phyloP scores from a whole-genome alignment of 108 stramenopile species.

The Skeletonema marinoi region DNA sequence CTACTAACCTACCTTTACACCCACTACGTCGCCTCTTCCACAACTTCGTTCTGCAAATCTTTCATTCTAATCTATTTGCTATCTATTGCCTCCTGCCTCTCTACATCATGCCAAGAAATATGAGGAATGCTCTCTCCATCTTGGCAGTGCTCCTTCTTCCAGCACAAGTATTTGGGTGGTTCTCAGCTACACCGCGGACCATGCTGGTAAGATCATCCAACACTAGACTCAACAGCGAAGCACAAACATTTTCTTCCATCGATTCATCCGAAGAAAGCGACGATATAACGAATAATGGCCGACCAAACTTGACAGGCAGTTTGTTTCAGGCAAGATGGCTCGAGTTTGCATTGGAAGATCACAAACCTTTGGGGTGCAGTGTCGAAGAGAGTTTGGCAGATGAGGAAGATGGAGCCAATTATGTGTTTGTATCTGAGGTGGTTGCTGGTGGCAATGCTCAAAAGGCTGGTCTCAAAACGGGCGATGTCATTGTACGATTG shows the following conservation, averaged over 20 bases:
- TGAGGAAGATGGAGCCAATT: slow-evolving; percentile 43
- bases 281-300: not conserved
- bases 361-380: slow-evolving; percentile 75
- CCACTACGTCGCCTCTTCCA: not conserved
- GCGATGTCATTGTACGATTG: slow-evolving; percentile 75
- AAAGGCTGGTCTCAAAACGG: slow-evolving; percentile 65
- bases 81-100: not conserved
- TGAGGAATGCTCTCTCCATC: slow-evolving; percentile 1
- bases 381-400: slow-evolving; percentile 75
- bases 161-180: not conserved
- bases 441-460: slow-evolving; percentile 63
- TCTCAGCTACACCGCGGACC: not conserved
- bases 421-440: slow-evolving; percentile 75
- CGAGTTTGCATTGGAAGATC: slow-evolving; percentile 49
- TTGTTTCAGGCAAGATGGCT: slow-evolving; percentile 33
- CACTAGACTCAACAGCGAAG: slow-evolving; percentile 13
- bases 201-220: not conserved
- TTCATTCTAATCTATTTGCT: no score
- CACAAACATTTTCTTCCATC: slow-evolving; percentile 1
- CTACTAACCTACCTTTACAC: no score
- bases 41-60: not conserved
- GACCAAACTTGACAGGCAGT: slow-evolving; percentile 10
- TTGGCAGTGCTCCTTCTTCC: slow-evolving; percentile 1
- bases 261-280: slow-evolving; percentile 9
- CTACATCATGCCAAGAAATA: not conserved